Evolutionary conservation across 306 rosid species (phyloP).

Genomic region (Cucurbita pepo): DNA sequence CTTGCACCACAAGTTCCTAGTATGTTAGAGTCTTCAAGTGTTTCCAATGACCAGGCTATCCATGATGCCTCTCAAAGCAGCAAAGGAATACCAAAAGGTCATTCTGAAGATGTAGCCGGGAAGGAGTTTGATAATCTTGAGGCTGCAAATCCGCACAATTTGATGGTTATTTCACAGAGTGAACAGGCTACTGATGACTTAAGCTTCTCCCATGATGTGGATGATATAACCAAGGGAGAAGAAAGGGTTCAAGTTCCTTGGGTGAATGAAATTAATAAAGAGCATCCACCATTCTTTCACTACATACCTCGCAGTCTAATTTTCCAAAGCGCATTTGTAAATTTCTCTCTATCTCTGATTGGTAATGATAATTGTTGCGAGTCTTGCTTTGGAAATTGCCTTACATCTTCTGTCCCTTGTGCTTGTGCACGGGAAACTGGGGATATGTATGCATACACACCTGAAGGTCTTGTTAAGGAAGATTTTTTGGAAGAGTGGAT

Average conservation of each 20-base stretch:
- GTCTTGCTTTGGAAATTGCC: conserved; percentile 69
- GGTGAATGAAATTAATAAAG: conserved; percentile 35
- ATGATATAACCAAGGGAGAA: conserved; percentile 74
- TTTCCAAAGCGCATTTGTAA: conserved; percentile 45
- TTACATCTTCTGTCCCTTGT: conserved; percentile 39
- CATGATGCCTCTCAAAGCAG: conserved; percentile 8
- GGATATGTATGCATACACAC: conserved; percentile 54
- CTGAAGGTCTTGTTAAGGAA: conserved; percentile 49
- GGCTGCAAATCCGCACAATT: conserved; percentile 14
- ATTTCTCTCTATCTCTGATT: conserved; percentile 43
- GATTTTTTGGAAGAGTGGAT: conserved; percentile 61
- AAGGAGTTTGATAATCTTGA: conserved; percentile 15
- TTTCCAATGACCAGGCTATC: conserved; percentile 7
- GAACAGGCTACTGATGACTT: conserved; percentile 23
- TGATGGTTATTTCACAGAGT: conserved; percentile 26
- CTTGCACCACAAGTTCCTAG: conserved; percentile 14
- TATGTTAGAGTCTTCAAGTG: conserved; percentile 12
- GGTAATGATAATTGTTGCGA: conserved; percentile 55
- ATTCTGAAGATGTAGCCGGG: conserved; percentile 15
- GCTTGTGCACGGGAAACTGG: conserved; percentile 48
- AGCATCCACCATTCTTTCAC: conserved; percentile 42
- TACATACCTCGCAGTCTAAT: conserved; percentile 43
- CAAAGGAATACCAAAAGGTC: conserved; percentile 12
- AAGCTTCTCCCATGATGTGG: conserved; percentile 23
- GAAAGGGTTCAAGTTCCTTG: conserved; percentile 60